Conservation (phyloP, 306 rosid genomes). For the Morella rubra region DNA sequence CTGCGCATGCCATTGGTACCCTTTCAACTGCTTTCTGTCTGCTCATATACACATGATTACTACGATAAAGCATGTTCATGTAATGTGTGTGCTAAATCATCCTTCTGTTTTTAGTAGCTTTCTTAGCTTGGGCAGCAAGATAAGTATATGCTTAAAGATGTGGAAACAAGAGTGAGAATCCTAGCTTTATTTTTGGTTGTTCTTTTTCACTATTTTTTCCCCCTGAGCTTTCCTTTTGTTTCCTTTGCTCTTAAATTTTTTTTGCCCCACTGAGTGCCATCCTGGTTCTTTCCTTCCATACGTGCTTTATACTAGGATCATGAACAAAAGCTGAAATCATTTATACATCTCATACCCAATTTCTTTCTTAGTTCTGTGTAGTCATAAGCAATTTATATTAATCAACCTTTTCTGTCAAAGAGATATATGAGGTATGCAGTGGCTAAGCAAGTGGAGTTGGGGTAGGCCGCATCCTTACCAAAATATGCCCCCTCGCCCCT, state of each 20-base stretch:
- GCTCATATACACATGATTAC: background rate
- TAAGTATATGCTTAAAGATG: background rate
- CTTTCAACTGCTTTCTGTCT: background rate
- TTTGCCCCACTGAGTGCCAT: background rate
- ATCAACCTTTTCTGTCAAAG: background rate
- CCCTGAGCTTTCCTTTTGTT: background rate
- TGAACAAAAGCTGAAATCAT: background rate
- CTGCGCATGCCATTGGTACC: background rate
- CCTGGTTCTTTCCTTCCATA: background rate
- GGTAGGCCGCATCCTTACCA: too few species aligned
- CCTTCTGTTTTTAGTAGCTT: background rate
- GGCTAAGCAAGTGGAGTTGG: too few species aligned
- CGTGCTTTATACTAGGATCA: background rate
- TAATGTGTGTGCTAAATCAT: background rate
- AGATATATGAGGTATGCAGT: background rate
- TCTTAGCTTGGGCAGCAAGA: background rate
- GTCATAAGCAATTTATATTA: background rate
- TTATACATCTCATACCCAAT: background rate
- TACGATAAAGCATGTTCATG: background rate
- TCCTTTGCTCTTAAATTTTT: background rate
- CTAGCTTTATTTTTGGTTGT: background rate
- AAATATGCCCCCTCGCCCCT: too few species aligned
- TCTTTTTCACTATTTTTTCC: background rate
- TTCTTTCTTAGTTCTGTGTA: too few species aligned
- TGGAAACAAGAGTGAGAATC: background rate